Percentiles rank a stretch among this genome's conserved stretches.
Conservation (phyloP, 805 yeast genomes). For the Zygosaccharomyces bisporus region DNA sequence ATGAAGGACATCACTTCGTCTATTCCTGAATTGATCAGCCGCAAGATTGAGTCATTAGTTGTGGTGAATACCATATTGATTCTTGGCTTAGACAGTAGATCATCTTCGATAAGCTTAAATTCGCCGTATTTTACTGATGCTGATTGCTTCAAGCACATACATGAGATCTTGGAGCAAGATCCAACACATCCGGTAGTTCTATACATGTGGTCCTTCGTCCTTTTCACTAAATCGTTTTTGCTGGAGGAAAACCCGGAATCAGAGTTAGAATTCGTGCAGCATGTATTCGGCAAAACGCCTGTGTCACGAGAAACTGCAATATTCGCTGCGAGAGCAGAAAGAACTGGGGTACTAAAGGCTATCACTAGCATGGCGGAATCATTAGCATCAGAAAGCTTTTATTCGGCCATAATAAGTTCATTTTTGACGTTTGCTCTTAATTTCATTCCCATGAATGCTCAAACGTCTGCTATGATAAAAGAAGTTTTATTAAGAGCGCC, state of each 20-base stretch:
- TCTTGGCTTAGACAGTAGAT: constrained; percentile 53
- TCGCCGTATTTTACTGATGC: constrained; percentile 43
- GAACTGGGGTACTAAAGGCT: constrained; percentile 44
- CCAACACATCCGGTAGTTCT: constrained; percentile 47
- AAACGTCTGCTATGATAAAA: constrained; percentile 33
- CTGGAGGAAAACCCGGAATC: constrained; percentile 40
- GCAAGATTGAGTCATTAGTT: constrained; percentile 43
- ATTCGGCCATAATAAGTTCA: constrained; percentile 43
- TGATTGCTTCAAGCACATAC: constrained; percentile 38
- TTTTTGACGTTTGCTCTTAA: constrained; percentile 38
- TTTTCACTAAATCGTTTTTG: constrained; percentile 49
- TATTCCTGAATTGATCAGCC: constrained; percentile 17
- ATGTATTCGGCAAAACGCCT: constrained; percentile 15
- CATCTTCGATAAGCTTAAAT: constrained; percentile 40
- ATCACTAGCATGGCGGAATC: constrained; percentile 41
- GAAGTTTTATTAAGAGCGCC: constrained; percentile 34
- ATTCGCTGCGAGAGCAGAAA: constrained; percentile 40
- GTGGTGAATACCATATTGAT: constrained; percentile 50
- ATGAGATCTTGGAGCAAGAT: constrained; percentile 38
- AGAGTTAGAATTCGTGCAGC: constrained; percentile 15
- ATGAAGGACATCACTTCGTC: constrained; percentile 11
- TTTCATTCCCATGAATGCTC: constrained; percentile 45
- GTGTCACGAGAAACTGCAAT: constrained; percentile 18
- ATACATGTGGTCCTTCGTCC: constrained; percentile 64
- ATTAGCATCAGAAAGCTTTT: constrained; percentile 48